phyloP scores from a whole-genome alignment of 1,284 basidiomycete genomes.

The Farysia itapuensis region DNA sequence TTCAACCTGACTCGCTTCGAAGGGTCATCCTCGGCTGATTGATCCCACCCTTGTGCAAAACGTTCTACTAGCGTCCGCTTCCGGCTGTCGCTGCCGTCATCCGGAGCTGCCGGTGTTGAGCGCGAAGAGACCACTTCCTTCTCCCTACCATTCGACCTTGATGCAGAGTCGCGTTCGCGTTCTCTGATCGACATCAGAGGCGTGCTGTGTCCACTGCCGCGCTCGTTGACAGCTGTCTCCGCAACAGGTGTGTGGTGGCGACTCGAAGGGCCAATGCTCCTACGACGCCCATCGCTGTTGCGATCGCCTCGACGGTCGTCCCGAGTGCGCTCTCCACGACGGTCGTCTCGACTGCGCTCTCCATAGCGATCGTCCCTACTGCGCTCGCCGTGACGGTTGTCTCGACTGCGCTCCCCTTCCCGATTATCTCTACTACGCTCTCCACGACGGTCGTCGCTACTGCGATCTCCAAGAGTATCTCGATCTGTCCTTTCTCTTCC shows the following conservation, averaged over 20 bases:
- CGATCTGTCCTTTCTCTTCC: no score
- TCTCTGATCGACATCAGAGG: neutral
- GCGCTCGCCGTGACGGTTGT: conserved; percentile 18
- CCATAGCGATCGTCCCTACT: conserved; percentile 3
- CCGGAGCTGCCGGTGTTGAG: neutral
- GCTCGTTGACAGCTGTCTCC: neutral
- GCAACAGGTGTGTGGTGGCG: conserved; percentile 14
- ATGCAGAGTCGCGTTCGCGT: neutral
- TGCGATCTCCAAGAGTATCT: conserved; percentile 4
- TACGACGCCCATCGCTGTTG: conserved; percentile 5
- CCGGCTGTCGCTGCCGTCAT: neutral
- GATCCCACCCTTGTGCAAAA: neutral
- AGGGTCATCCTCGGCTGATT: conserved; percentile 8
- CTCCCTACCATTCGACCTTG: neutral
- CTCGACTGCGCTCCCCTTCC: neutral
- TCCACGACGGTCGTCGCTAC: conserved; percentile 3
- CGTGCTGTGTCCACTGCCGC: neutral
- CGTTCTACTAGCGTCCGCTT: neutral
- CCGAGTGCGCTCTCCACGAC: conserved; percentile 1
- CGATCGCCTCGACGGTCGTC: neutral
- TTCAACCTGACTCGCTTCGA: conserved; percentile 23
- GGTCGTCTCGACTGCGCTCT: conserved; percentile 6
- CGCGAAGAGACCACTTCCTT: neutral
- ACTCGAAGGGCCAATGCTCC: conserved; percentile 15
- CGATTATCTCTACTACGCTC: conserved; percentile 2